Evolutionary conservation across 768 basidiomycete species (phyloP).

Genomic region (Hygrocybe coccinea): DNA sequence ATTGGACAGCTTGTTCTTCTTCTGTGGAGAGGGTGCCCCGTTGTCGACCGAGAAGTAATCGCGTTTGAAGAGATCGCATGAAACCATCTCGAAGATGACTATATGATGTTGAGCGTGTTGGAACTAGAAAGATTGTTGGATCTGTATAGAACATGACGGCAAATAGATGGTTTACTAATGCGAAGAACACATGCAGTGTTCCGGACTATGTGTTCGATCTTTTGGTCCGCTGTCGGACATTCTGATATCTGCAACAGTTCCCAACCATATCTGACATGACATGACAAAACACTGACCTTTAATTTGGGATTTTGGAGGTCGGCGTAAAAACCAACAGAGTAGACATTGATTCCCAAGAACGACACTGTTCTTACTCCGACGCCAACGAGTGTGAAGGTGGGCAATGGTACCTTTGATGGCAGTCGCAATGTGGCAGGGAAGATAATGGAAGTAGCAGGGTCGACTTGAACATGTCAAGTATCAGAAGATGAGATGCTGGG

Average conservation of each 20-base stretch:
- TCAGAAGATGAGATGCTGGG: neutral
- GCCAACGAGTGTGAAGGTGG: conserved; percentile 69
- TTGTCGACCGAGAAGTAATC: conserved; percentile 50
- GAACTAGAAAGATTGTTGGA: conserved; percentile 44
- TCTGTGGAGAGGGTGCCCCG: conserved; percentile 53
- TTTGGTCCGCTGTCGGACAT: conserved; percentile 59
- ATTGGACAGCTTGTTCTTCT: conserved; percentile 50
- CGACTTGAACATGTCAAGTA: conserved; percentile 40
- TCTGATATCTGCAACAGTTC: conserved; percentile 43
- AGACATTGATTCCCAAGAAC: conserved; percentile 83
- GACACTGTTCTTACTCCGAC: conserved; percentile 86
- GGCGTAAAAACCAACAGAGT: conserved; percentile 86
- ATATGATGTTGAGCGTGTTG: conserved; percentile 71
- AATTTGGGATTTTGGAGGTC: conserved; percentile 66
- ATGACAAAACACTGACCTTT: conserved; percentile 38
- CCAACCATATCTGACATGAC: neutral
- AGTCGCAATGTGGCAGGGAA: conserved; percentile 66
- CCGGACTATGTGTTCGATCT: conserved; percentile 60
- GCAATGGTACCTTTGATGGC: conserved; percentile 57
- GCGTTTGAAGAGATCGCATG: conserved; percentile 62
- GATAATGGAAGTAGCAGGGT: conserved; percentile 67
- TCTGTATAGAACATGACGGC: neutral
- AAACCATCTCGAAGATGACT: conserved; percentile 82
- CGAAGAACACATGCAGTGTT: conserved; percentile 70
- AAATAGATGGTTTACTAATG: conserved; percentile 46